Base-by-base conservation (phyloP, 1,284 basidiomycete species). In the Abortiporus biennis region DNA sequence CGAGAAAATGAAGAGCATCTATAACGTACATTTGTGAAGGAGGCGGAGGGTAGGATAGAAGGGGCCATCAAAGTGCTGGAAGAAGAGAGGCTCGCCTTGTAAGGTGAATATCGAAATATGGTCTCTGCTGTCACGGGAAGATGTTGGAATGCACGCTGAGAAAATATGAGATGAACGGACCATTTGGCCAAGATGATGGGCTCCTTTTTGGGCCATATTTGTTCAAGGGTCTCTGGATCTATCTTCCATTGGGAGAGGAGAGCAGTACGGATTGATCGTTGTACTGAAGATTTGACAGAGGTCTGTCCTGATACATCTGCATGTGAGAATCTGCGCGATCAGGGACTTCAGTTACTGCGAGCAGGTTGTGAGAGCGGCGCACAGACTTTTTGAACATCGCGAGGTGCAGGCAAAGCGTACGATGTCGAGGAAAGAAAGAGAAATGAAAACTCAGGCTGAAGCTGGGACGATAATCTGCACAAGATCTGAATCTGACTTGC, bases 201-300 rank as follows among this genome's bases (percentile, higher is more conserved):
- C 67, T 98, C 94, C 74, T 99, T 99, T 84, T 99, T 99, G 11
- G 94, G 92, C 96, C 96, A 98, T 44, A 99, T 80, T 54, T 79
- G 76, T 60, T 99, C 96, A 17, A 99, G 69, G 2, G 80, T 79
- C 49, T 87, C 88, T 36, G 76, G 76, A 50, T 80, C 80, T 48
- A 91, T 76, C 46, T 86, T 90, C 77, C 92, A 88, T 59, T 97
- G 92, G 24, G 84, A 76, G 42, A 95, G 72, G 24, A 98, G 69
- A 44, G 75, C 75, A 24, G 81, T 67, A 40, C 96, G 83, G 62
- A 98, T 93, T 48, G 80, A 78, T 57, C 96, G 77, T 61, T 98
- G 95, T 6, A 93, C 85, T 6, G 93, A 97, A 22, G 92, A 86
- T 66, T 99, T 99, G 50, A 97, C 78, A 43, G 89, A 89, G n/a